Evolutionary conservation across 371 early-diverging fungal genomes (phyloP).

Genomic region (Funneliformis caledonium): DNA sequence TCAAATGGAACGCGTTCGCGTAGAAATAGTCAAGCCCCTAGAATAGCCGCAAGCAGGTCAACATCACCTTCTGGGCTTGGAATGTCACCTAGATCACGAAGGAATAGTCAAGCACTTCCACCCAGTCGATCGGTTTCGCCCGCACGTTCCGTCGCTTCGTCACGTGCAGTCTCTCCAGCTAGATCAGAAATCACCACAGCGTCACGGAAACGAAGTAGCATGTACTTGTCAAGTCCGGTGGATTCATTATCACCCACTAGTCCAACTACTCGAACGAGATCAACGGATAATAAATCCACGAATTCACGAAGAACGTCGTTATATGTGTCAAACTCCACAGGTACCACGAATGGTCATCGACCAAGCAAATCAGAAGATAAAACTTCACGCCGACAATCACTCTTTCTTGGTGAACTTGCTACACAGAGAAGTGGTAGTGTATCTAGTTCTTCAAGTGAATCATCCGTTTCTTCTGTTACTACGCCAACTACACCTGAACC

Average conservation of each 20-base stretch:
- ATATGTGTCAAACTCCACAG: not conserved
- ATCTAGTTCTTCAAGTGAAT: conserved; percentile 31
- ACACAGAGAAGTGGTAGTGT: conserved; percentile 25
- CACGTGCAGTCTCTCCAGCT: conserved; percentile 20
- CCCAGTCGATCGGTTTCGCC: conserved; percentile 29
- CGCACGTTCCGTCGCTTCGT: not conserved
- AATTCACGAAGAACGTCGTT: not conserved
- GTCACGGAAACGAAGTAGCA: not conserved
- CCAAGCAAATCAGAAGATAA: not conserved
- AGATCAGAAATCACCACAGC: not conserved
- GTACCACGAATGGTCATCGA: not conserved
- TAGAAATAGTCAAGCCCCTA: not conserved
- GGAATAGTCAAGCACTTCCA: conserved; percentile 4
- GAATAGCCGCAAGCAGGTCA: not conserved
- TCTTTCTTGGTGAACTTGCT: not conserved
- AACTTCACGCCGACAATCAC: not conserved
- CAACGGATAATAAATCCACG: not conserved
- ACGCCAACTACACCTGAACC: conserved; percentile 26
- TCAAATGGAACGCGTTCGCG: not conserved
- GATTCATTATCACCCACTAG: not conserved
- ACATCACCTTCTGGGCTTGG: not conserved
- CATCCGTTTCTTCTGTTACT: conserved; percentile 19
- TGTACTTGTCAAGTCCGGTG: not conserved
- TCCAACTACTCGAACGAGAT: not conserved
- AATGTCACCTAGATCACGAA: not conserved